Conservation (phyloP, 768 basidiomycete species). For the Suillus placidus region DNA sequence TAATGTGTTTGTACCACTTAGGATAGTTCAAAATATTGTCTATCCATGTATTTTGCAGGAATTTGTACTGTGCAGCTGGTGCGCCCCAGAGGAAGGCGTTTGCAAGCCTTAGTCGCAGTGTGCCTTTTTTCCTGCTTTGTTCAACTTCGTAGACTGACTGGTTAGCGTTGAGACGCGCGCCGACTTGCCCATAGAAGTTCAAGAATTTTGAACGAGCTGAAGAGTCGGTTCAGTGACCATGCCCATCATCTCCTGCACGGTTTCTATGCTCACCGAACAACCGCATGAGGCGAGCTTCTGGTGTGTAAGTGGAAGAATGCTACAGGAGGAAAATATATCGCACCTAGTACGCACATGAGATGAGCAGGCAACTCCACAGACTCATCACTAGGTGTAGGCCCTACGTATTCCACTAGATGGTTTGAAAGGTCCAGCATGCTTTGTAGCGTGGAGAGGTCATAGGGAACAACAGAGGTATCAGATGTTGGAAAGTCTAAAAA, state of each 20-base stretch:
- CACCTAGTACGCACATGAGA: constrained; percentile 13
- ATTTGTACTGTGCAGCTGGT: constrained; percentile 2
- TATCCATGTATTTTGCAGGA: neutral
- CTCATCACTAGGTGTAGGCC: neutral
- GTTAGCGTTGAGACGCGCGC: constrained; percentile 35
- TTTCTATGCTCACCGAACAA: constrained; percentile 12
- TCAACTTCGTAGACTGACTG: constrained; percentile 26
- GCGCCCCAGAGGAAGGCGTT: neutral
- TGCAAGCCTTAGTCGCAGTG: neutral
- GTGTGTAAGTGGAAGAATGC: constrained; percentile 4
- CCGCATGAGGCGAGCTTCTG: constrained; percentile 6
- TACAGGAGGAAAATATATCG: neutral
- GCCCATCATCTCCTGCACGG: constrained; percentile 10
- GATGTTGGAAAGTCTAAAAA: constrained; percentile 16
- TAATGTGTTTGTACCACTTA: constrained; percentile 9
- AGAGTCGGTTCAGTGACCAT: neutral
- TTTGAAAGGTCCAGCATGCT: constrained; percentile 7
- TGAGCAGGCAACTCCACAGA: constrained; percentile 5
- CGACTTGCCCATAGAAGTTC: constrained; percentile 40
- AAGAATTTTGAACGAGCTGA: constrained; percentile 34
- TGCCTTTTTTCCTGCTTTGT: constrained; percentile 20
- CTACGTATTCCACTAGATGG: constrained; percentile 4
- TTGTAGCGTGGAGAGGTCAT: constrained; percentile 12
- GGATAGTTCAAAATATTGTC: constrained; percentile 9
- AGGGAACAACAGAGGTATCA: constrained; percentile 8